Base-by-base conservation (phyloP, 163 green algal genomes). In the Prototheca cutis region DNA sequence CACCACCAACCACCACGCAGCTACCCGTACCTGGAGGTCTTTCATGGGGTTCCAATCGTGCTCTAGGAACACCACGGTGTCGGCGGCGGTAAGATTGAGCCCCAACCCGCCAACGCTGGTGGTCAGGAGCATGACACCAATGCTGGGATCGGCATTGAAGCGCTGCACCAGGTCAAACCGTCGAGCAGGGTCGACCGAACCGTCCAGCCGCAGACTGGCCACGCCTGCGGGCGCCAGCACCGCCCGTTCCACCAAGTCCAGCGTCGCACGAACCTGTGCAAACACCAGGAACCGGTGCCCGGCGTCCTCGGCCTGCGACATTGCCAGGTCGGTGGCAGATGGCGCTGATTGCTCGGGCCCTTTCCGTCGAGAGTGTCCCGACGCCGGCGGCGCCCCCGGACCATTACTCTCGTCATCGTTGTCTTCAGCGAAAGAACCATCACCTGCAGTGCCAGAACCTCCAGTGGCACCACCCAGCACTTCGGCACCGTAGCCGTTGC, bases 1-100 rank as follows among this genome's bases (percentile, higher is more conserved):
- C n/a, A n/a, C n/a, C n/a, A n/a, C n/a, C n/a, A n/a, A n/a, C n/a
- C n/a, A n/a, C n/a, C n/a, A n/a, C n/a, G n/a, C n/a, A n/a, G n/a
- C n/a, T n/a, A n/a, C n/a, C n/a, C n/a, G n/a, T n/a, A 79, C 84
- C 83, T 96, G 89, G 71, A 99, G 73, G 71, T 99, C 92, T 48
- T 89, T 89, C 86, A 91, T 89, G 23, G 93, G 93, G 79, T 99
- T 99, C 91, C 91, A 99, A 70, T 98, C 90, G 67, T 98, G 93
- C 78, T 99, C 93, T 64, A 98, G 59, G 74, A 99, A 98, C 31
- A 99, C 82, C 45, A 99, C 93, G 6, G 89, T 97, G 76, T 99
- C 90, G 8, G 93, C 93, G 1, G 83, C 67, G 1, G 91, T 99
- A n/a, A 99, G 68, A 70, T 99, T 99, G 13, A 99, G 80, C 7